phyloP scores from a whole-genome alignment of 768 basidiomycete genomes.

The Trametes punicea region DNA sequence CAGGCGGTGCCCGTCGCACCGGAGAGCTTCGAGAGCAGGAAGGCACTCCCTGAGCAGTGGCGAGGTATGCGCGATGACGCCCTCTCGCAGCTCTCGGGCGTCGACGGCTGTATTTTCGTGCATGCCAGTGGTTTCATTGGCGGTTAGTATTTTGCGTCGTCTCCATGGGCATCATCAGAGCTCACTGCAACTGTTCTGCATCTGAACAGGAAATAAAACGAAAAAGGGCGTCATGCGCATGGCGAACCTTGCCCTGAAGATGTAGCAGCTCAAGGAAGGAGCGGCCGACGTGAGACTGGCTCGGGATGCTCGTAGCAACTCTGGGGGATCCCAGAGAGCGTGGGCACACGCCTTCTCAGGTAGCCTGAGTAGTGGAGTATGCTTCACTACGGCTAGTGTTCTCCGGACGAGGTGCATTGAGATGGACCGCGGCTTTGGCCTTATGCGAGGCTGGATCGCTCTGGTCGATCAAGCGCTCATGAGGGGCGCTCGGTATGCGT shows the following conservation, averaged over 20 bases:
- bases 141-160: slow-evolving; percentile 43
- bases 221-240: slow-evolving; percentile 83
- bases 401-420: no score
- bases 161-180: neutral
- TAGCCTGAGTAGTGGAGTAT: no score
- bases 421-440: no score
- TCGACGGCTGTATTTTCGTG: slow-evolving; percentile 85
- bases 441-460: no score
- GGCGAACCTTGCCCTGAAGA: slow-evolving; percentile 61
- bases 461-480: no score
- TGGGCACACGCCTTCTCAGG: no score
- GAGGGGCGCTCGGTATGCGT: no score
- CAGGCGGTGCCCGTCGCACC: slow-evolving; percentile 85
- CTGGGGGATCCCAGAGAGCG: neutral
- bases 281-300: neutral
- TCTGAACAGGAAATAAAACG: slow-evolving; percentile 76
- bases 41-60: slow-evolving; percentile 92
- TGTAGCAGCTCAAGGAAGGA: slow-evolving; percentile 16
- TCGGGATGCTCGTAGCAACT: neutral
- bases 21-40: slow-evolving; percentile 87
- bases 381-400: no score
- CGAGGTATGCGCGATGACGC: slow-evolving; percentile 85
- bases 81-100: slow-evolving; percentile 67
- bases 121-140: slow-evolving; percentile 98
- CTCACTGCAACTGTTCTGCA: neutral